A percentile compares a stretch with the other conserved stretches of the same genome.
These are phyloP conservation scores for Prototheca stagnorum DNA, from an alignment of 163 green algal genomes.

Conservation along the genomic window DNA sequence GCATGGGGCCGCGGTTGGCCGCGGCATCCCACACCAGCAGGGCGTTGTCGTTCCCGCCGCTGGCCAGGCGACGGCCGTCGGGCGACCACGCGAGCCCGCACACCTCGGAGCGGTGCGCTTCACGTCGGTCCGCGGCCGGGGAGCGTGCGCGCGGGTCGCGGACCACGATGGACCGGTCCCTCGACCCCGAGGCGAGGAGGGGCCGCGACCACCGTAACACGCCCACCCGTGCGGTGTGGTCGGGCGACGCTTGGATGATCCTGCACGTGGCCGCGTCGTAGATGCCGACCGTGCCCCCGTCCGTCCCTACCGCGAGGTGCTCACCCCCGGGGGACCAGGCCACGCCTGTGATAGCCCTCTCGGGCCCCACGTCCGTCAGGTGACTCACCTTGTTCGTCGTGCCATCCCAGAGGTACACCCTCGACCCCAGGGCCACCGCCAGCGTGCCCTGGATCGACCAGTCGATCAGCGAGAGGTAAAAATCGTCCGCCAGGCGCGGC, in stretches of 20 bases:
- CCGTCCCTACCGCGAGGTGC: slow-evolving; percentile 83
- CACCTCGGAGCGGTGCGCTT: slow-evolving; percentile 32
- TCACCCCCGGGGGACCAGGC: slow-evolving; percentile 80
- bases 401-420: slow-evolving; percentile 95
- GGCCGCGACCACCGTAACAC: slow-evolving; percentile 73
- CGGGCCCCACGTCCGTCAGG: slow-evolving; percentile 39
- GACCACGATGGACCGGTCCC: slow-evolving; percentile 78
- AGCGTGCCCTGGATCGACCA: slow-evolving; percentile 89
- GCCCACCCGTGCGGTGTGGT: slow-evolving; percentile 70
- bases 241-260: slow-evolving; percentile 57
- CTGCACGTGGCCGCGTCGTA: slow-evolving; percentile 74
- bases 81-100: slow-evolving; percentile 92
- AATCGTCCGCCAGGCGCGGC: slow-evolving; percentile 87
- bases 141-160: slow-evolving; percentile 71
- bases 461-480: slow-evolving; percentile 99
- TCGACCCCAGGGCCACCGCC: slow-evolving; percentile 82
- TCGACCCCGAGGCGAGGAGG: slow-evolving; percentile 68
- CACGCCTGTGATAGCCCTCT: slow-evolving; percentile 67
- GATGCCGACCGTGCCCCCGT: slow-evolving; percentile 74
- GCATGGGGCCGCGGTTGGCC: slow-evolving; percentile 7
- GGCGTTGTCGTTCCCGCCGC: slow-evolving; percentile 93
- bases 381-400: slow-evolving; percentile 79
- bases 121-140: slow-evolving; percentile 29
- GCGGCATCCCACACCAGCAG: slow-evolving; percentile 75
- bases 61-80: slow-evolving; percentile 74